Conservation (phyloP, 495 filamentous ascomycete genomes). For the Neurospora sp. region DNA sequence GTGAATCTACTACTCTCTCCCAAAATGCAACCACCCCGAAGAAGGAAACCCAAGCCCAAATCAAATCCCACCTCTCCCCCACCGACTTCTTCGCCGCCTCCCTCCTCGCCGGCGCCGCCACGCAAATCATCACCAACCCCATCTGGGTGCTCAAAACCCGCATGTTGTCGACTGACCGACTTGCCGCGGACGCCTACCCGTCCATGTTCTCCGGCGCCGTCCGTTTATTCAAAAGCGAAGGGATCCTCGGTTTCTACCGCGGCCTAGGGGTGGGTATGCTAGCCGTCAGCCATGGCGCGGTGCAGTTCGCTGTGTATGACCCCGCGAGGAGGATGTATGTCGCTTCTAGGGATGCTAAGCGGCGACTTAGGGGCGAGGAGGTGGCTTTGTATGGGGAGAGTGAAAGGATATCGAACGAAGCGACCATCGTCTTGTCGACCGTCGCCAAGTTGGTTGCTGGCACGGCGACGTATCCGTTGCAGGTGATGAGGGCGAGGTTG, state of each 20-base stretch:
- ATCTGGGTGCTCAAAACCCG: constrained; percentile 98
- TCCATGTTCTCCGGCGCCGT: constrained; percentile 57
- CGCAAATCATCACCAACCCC: constrained; percentile 80
- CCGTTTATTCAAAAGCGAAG: constrained; percentile 57
- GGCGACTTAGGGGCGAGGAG: background rate
- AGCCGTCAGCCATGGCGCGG: constrained; percentile 87
- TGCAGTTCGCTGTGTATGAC: constrained; percentile 96
- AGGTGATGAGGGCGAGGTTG: constrained; percentile 76
- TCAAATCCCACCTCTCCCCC: constrained; percentile 39
- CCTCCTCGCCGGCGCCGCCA: constrained; percentile 60
- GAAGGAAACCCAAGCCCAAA: background rate
- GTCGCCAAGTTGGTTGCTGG: constrained; percentile 82
- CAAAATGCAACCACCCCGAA: background rate
- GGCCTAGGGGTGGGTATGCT: constrained; percentile 74
- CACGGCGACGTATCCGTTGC: constrained; percentile 83
- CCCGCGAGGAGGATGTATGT: constrained; percentile 55
- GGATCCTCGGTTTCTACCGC: constrained; percentile 68
- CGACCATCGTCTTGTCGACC: constrained; percentile 67
- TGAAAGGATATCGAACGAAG: constrained; percentile 54
- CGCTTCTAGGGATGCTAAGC: constrained; percentile 20
- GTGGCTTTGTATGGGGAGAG: background rate
- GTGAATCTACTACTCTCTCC: background rate
- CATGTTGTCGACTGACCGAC: constrained; percentile 76
- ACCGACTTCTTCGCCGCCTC: constrained; percentile 79
- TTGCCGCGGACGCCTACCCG: constrained; percentile 69